Conservation (phyloP, 2,329 filamentous ascomycete species). For the Fonsecaea monophora region DNA sequence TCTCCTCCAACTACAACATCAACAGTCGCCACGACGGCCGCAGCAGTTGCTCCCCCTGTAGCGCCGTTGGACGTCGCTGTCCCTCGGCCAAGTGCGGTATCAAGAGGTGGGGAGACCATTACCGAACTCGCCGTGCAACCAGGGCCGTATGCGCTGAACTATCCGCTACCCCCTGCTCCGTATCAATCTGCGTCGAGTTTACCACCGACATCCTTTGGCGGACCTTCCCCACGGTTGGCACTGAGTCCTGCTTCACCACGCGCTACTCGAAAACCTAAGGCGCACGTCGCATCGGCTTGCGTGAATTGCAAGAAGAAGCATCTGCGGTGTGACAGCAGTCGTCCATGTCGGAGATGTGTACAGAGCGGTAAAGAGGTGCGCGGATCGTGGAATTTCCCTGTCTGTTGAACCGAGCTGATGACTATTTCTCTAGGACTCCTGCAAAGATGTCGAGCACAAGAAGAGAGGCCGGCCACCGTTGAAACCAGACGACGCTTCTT, state of each 20-base stretch:
- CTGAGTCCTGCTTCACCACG: constrained; percentile 45
- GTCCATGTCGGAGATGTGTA: constrained; percentile 55
- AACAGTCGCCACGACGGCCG: constrained; percentile 16
- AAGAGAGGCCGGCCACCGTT: constrained; percentile 45
- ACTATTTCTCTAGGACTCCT: constrained; percentile 47
- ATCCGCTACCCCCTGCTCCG: constrained; percentile 27
- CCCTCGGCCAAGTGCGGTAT: constrained; percentile 30
- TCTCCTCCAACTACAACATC: constrained; percentile 41
- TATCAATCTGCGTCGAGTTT: constrained; percentile 29
- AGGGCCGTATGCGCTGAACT: constrained; percentile 28
- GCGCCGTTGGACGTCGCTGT: constrained; percentile 30
- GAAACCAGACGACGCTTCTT: constrained; percentile 34
- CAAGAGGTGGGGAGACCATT: constrained; percentile 32
- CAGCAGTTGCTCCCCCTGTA: constrained; percentile 30
- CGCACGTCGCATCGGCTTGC: constrained; percentile 57
- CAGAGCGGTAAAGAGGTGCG: constrained; percentile 56
- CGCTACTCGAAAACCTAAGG: constrained; percentile 53
- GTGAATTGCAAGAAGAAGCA: constrained; percentile 59
- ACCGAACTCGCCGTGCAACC: constrained; percentile 24
- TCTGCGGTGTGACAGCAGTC: constrained; percentile 53
- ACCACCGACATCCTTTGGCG: constrained; percentile 31
- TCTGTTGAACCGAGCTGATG: constrained; percentile 9
- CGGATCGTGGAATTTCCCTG: constrained; percentile 12
- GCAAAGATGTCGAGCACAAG: constrained; percentile 56
- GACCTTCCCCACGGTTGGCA: constrained; percentile 23